Evolutionary conservation across 352 stramenopile species (phyloP), one percentile per base, ranked within the genome.

Genomic region (Globisporangium cystogenes): DNA sequence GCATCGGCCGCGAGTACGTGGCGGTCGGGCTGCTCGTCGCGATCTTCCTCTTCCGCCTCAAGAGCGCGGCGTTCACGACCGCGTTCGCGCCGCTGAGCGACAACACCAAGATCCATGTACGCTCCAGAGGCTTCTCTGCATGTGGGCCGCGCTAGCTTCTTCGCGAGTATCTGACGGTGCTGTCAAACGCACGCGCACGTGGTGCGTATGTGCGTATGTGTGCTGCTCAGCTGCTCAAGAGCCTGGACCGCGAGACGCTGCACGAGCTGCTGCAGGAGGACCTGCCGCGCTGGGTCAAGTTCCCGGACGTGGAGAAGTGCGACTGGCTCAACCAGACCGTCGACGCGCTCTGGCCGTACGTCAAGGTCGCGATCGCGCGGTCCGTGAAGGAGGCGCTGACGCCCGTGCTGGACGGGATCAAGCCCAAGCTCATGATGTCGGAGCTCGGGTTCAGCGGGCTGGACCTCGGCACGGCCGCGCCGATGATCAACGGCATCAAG

Each of bases 321-420:
- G 68, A 77, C 35, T 77, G 68, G 68, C 53, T 77, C 15, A 77
- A 77, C 46, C 50, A 74, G 49, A 66, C 48, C 2, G 44, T 77
- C 52, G 65, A 69, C n/a, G 68, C 68, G n/a, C 53, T 77, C 35
- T 77, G 68, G 68, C 68, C 68, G 37, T 77, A 77, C 48, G 63
- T 74, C 36, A 77, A 77, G 40, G 59, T 74, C 47, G 68, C 68
- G 14, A 59, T 70, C 42, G 68, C 68, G 27, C 62, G 63, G 24
- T 62, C 51, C 10, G 62, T 77, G 26, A 66, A 68, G 23, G 68
- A 77, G 20, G 59, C 65, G 8, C 51, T 77, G 15, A 74, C 56
- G 20, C 68, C 68, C 4, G 64, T 57, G 36, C 63, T 77, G 1
- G 59, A 74, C 35, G 48, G 53, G 1, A 56, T 77, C 42, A 74